These are phyloP conservation scores for Gnomoniopsis smithogilvyi DNA, from an alignment of 2,329 filamentous ascomycete species.

Conservation along the genomic window DNA sequence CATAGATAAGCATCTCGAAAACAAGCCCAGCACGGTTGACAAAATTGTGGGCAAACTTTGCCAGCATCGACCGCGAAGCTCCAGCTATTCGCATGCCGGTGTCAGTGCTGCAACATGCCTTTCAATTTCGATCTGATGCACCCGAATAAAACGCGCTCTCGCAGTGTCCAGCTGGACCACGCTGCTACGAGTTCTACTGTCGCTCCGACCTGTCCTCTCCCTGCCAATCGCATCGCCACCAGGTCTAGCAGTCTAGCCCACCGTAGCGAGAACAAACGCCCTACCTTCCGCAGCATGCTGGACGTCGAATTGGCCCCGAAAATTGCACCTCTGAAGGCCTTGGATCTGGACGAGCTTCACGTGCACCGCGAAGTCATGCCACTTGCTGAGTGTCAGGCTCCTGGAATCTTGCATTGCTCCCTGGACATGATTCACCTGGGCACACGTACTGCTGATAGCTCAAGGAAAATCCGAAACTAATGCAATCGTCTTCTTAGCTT, in stretches of 20 bases:
- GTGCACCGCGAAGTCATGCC: slow-evolving; percentile 30
- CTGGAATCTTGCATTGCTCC: slow-evolving; percentile 21
- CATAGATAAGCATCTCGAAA: neutral
- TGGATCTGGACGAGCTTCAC: slow-evolving; percentile 47
- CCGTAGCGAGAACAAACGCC: slow-evolving; percentile 30
- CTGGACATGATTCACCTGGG: neutral
- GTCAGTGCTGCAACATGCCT: slow-evolving; percentile 27
- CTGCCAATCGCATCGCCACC: slow-evolving; percentile 23
- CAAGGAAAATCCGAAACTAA: slow-evolving; percentile 17
- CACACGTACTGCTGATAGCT: neutral
- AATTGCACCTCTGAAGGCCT: slow-evolving; percentile 39
- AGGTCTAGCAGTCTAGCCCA: slow-evolving; percentile 33
- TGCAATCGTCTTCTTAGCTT: slow-evolving; percentile 31
- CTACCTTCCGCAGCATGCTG: slow-evolving; percentile 51
- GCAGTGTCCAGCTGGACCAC: slow-evolving; percentile 48
- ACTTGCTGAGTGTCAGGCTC: slow-evolving; percentile 33
- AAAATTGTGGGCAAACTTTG: neutral
- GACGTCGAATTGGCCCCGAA: slow-evolving; percentile 47
- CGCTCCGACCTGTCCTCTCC: slow-evolving; percentile 21
- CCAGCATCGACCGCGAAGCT: slow-evolving; percentile 33
- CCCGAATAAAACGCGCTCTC: slow-evolving; percentile 42
- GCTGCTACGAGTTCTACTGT: slow-evolving; percentile 17
- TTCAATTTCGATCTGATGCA: slow-evolving; percentile 42
- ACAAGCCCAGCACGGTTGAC: neutral
- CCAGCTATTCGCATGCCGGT: slow-evolving; percentile 38